Base-by-base conservation (phyloP, 768 basidiomycete species). In the Xerocomellus intermedius region DNA sequence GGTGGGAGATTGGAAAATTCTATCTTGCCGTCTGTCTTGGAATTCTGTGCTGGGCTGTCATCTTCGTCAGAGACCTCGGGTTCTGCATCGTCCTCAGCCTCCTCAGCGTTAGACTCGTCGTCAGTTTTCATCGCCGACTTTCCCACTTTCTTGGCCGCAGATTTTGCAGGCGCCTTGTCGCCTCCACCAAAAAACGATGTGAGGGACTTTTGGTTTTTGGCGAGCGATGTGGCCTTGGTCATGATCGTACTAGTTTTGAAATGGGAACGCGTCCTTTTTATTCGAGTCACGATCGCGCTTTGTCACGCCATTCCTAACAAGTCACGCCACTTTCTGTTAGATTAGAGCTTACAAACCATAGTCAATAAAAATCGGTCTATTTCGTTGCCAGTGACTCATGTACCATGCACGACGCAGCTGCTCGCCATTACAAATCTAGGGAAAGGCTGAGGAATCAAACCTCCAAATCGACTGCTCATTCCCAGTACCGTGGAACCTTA, bases 1-100 rank as follows among this genome's bases (percentile, higher is more conserved):
- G 93, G 93, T 16, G 93, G 91, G 7, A 91, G 80, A 60, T 78
- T 75, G 0, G 87, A 89, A 30, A 81, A 74, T 48, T 87, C 86
- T 42, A 69, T 60, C 57, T 63, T 73, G 8, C 70, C 65, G n/a
- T 59, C 66, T 57, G 65, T 78, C 74, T 67, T 74, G 61, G 60
- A 75, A 67, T 59, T 61, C 65, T 57, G 74, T 52, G 24, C 66
- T n/a, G 73, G 68, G 45, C 59, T 58, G 16, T 64, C 70, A 48
- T 74, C 69, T 36, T 61, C 57, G 21, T 69, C 71, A 26, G 69
- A 71, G 57, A 49, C 60, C 37, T 72, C 65, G 7, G 60, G 53
- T 42, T 74, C 74, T 26, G 68, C 73, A 26, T 71, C 72, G 35
- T 74, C 75, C 1, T 68, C 70, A n/a, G 61, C 72, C 33, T 74